Percentiles rank a stretch among this genome's conserved stretches.
Conservation (phyloP, 2,329 filamentous ascomycete species). For the Beauveria caledonica region DNA sequence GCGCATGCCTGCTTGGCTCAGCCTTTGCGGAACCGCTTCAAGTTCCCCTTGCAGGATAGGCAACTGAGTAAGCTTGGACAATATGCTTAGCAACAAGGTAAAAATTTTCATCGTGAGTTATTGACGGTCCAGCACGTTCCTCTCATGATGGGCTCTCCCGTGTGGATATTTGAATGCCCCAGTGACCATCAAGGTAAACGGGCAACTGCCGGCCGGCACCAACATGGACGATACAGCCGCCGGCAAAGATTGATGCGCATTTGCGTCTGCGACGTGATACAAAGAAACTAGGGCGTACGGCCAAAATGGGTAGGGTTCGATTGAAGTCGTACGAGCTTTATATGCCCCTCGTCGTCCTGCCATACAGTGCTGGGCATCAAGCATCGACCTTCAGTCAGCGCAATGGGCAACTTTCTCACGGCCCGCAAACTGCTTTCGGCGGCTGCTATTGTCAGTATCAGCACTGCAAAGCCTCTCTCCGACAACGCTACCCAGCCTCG, state of each 20-base stretch:
- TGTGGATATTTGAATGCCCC: not conserved
- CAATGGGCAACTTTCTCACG: not conserved
- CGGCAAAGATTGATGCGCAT: not conserved
- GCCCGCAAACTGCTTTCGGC: not conserved
- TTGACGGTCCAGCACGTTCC: not conserved
- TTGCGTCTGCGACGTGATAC: not conserved
- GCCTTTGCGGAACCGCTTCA: not conserved
- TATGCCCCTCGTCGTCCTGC: not conserved
- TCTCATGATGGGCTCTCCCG: not conserved
- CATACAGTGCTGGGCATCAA: too few species aligned
- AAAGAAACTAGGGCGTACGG: not conserved
- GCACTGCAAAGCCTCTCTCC: not conserved
- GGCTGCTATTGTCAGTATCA: not conserved
- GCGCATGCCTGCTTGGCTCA: not conserved
- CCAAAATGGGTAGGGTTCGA: not conserved
- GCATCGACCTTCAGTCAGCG: not conserved
- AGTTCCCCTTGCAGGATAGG: not conserved
- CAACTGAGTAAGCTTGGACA: not conserved
- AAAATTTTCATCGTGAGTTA: not conserved
- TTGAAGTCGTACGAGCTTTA: not conserved
- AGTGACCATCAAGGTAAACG: conserved; percentile 1
- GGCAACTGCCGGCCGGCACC: conserved; percentile 4
- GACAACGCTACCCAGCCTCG: not conserved
- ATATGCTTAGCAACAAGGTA: not conserved
- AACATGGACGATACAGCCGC: not conserved